These are phyloP conservation scores for Russula dissimulans DNA, from an alignment of 768 basidiomycete genomes.

Conservation along the genomic window DNA sequence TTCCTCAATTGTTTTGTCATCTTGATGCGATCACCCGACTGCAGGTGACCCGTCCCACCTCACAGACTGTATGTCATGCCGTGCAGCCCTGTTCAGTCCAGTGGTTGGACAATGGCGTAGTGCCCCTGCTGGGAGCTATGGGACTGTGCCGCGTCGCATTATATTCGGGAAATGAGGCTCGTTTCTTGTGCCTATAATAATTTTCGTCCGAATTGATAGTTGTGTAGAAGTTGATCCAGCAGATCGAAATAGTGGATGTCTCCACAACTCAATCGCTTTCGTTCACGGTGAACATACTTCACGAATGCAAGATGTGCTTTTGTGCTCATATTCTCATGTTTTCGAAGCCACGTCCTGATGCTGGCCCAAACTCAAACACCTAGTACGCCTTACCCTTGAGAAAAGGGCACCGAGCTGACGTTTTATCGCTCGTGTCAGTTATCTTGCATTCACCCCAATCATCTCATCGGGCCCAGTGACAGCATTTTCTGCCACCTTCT, in stretches of 20 bases:
- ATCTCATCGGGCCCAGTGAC: slow-evolving; percentile 22
- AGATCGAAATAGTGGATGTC: slow-evolving; percentile 48
- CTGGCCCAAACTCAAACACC: slow-evolving; percentile 44
- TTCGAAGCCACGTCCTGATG: slow-evolving; percentile 43
- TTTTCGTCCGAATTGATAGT: background rate
- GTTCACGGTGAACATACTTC: slow-evolving; percentile 42
- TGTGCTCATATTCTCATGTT: background rate
- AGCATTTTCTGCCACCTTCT: slow-evolving; percentile 47
- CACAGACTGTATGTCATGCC: slow-evolving; percentile 34
- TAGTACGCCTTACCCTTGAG: slow-evolving; percentile 36
- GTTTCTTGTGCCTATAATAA: background rate
- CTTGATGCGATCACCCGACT: background rate
- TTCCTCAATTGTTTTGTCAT: background rate
- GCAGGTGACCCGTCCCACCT: slow-evolving; percentile 6
- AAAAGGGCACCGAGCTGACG: background rate
- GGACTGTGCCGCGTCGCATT: slow-evolving; percentile 48
- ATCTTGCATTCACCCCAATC: slow-evolving; percentile 42
- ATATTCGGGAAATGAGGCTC: slow-evolving; percentile 45
- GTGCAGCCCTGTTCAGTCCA: slow-evolving; percentile 44
- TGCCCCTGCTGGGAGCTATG: slow-evolving; percentile 40
- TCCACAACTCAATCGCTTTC: slow-evolving; percentile 35
- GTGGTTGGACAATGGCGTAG: slow-evolving; percentile 56
- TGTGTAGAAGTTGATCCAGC: slow-evolving; percentile 46
- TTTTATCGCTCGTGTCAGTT: slow-evolving; percentile 32
- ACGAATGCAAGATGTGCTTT: background rate